A percentile compares a stretch with the other conserved stretches of the same genome.
Evolutionary conservation across 1,284 basidiomycete genomes (phyloP).

Genomic region (Fomitopsis betulina): DNA sequence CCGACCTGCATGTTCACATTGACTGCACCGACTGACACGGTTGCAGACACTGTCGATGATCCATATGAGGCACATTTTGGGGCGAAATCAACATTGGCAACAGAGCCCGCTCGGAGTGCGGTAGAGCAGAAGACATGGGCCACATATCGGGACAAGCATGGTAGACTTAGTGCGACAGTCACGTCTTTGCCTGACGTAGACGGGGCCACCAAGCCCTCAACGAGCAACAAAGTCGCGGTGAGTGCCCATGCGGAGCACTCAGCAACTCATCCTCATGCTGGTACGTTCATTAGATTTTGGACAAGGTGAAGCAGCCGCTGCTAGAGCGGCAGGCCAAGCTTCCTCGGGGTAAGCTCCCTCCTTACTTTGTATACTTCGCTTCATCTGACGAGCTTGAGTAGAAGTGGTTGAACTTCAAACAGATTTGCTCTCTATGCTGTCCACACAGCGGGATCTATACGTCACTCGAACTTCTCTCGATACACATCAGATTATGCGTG

Average conservation of each 20-base stretch:
- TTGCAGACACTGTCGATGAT: constrained; percentile 28
- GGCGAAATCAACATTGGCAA: constrained; percentile 40
- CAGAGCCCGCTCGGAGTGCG: constrained; percentile 40
- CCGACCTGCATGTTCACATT: too few relatives aligned
- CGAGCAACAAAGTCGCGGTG: constrained; percentile 6
- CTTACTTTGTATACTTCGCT: neutral
- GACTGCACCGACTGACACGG: neutral
- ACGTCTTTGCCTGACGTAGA: constrained; percentile 40
- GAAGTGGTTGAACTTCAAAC: constrained; percentile 56
- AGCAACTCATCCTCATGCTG: neutral
- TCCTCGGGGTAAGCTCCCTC: constrained; percentile 39
- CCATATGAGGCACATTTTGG: constrained; percentile 69
- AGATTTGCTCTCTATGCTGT: constrained; percentile 58
- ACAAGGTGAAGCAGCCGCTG: constrained; percentile 55
- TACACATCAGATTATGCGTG: constrained; percentile 49
- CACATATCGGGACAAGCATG: constrained; percentile 35
- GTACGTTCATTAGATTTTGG: constrained; percentile 44
- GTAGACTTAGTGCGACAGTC: constrained; percentile 49
- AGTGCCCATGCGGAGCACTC: neutral
- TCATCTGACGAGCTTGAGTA: constrained; percentile 24
- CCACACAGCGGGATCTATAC: constrained; percentile 74
- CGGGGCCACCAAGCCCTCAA: constrained; percentile 24
- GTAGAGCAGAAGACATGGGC: constrained; percentile 52
- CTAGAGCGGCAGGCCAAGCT: constrained; percentile 47
- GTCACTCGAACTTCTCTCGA: constrained; percentile 57